Evolutionary conservation across 345 rosid species (phyloP).

Genomic region (Streptanthus diversifolius): DNA sequence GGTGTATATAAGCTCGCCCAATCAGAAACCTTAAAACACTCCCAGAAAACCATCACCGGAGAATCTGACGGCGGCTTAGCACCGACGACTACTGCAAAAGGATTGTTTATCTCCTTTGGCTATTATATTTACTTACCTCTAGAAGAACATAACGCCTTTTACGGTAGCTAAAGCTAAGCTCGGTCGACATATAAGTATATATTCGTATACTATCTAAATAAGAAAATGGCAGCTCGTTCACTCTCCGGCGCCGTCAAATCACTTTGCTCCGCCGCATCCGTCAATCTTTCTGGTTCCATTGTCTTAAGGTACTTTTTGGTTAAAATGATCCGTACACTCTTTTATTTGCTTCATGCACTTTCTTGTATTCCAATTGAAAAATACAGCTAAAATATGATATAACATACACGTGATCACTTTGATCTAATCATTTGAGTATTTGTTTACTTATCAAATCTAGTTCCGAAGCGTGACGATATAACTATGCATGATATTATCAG

Average conservation of each 20-base stretch:
- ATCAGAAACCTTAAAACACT: conserved; percentile 18
- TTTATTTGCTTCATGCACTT: background rate
- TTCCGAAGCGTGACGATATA: background rate
- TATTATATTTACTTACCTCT: background rate
- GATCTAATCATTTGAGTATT: background rate
- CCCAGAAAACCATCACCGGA: conserved; percentile 10
- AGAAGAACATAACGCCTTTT: conserved; percentile 5
- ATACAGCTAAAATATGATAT: background rate
- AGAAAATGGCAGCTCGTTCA: conserved; percentile 30
- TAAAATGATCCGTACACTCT: background rate
- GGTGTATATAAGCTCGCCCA: conserved; percentile 14
- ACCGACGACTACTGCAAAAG: conserved; percentile 27
- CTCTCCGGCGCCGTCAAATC: conserved; percentile 21
- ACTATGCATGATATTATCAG: background rate
- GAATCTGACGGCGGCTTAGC: conserved; percentile 29
- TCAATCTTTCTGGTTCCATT: background rate
- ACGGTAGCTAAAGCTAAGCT: conserved; percentile 31
- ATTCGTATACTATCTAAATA: background rate
- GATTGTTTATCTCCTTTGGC: conserved; percentile 14
- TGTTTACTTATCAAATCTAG: background rate
- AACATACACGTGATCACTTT: background rate
- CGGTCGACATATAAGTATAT: background rate
- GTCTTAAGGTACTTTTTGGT: conserved; percentile 11
- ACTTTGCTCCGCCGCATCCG: conserved; percentile 12
- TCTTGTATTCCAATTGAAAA: background rate